Conservation (phyloP, 345 rosid species). For the Lagerstroemia speciosa region DNA sequence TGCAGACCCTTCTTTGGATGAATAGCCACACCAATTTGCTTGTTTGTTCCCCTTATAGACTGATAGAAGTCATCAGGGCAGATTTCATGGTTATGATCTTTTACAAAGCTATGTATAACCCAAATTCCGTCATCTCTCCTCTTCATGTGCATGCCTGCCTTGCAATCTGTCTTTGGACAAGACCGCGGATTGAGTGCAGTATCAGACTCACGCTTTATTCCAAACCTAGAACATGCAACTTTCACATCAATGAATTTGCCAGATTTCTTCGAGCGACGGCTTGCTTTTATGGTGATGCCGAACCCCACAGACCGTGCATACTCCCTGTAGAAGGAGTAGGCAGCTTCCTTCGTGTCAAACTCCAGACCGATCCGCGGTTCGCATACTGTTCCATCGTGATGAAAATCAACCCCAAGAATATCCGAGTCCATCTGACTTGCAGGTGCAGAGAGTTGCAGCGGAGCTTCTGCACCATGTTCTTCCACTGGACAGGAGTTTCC, state of each 20-base stretch:
- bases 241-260: constrained; percentile 44
- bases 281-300: constrained; percentile 38
- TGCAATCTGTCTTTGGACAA: constrained; percentile 35
- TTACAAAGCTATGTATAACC: constrained; percentile 24
- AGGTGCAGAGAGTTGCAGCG: neutral
- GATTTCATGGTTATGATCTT: constrained; percentile 39
- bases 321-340: constrained; percentile 41
- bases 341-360: constrained; percentile 40
- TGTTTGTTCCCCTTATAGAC: constrained; percentile 22
- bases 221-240: constrained; percentile 41
- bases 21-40: constrained; percentile 19
- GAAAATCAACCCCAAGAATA: constrained; percentile 9
- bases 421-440: constrained; percentile 10
- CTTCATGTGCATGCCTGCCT: constrained; percentile 39
- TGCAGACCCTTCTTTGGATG: constrained; percentile 27
- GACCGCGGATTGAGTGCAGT: constrained; percentile 19
- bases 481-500: constrained; percentile 8
- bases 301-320: constrained; percentile 36
- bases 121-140: constrained; percentile 33
- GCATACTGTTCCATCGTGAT: constrained; percentile 1
- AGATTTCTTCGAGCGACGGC: constrained; percentile 41
- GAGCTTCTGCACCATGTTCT: constrained; percentile 3
- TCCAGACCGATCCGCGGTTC: constrained; percentile 28
- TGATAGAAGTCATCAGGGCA: constrained; percentile 23
- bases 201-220: constrained; percentile 29